Evolutionary conservation across 768 basidiomycete genomes (phyloP), one percentile per base, ranked within the genome.

Genomic region (Hirschioporus abietinus): DNA sequence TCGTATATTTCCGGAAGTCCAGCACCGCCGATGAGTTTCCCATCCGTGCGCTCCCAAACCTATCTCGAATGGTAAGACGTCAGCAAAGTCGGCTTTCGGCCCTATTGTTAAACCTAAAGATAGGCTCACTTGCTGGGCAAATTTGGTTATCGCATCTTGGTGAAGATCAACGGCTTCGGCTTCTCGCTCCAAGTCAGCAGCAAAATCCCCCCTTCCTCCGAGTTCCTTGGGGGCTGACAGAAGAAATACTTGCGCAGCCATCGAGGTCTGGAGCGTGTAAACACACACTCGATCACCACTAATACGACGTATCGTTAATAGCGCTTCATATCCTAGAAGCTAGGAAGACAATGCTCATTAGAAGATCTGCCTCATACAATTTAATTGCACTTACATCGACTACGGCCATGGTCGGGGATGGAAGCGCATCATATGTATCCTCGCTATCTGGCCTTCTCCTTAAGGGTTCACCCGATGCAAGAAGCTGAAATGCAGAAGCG

Each of bases 1-100:
- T 73, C 72, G 59, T 72, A 71, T 67, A 73, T 69, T 26, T 71
- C 63, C 2, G 71, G 73, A 25, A 75, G 59, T 4, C 74, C 74
- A 24, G 71, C 65, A 18, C 73, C 60, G 10, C 60, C n/a, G 23
- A 74, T 35, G 3, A 74, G 17, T 0, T 23, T 67, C 6, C 74
- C 74, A n/a, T 72, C 65, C 0, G 66, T 68, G 26, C 36, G 66
- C 26, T 63, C 59, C 52, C 67, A 69, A 15, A 74, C 58, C 74
- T 75, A 59, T 52, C 42, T 52, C 42, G 20, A 52, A 52, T 30
- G 20, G 20, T 20, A 52, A 52, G 20, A 52, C 42, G 42, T 12
- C 20, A 52, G 42, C 12, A 10, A 3, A 15, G 4, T 52, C 20
- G 20, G 42, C 4, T 52, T 1, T 20, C 20, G 42, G 12, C 20